Evolutionary conservation across 805 yeast species (phyloP).

Genomic region (Teunomyces stri): DNA sequence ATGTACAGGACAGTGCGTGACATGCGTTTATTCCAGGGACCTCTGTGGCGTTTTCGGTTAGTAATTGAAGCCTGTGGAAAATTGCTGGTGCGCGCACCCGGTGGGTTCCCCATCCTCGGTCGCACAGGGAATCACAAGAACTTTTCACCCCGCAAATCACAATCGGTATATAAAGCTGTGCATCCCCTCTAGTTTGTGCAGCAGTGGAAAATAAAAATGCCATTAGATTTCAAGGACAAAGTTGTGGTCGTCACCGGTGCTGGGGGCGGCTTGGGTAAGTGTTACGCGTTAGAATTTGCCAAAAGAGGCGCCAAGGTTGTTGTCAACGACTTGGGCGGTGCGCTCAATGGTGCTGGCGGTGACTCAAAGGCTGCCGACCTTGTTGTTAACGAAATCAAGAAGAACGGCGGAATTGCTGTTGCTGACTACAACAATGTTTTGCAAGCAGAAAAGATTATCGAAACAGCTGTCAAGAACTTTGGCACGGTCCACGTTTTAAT

Average conservation of each 20-base stretch:
- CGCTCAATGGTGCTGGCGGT: slow-evolving; percentile 70
- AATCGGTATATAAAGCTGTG: background rate
- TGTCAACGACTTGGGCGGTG: slow-evolving; percentile 90
- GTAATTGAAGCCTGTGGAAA: background rate
- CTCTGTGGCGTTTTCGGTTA: background rate
- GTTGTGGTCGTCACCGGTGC: slow-evolving; percentile 96
- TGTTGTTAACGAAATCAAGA: slow-evolving; percentile 81
- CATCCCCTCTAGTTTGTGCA: background rate
- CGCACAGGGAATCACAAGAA: slow-evolving; percentile 3
- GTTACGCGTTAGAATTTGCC: slow-evolving; percentile 85
- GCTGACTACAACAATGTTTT: slow-evolving; percentile 91
- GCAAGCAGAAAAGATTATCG: slow-evolving; percentile 79
- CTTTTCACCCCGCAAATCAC: slow-evolving; percentile 3
- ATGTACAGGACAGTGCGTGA: too few species aligned
- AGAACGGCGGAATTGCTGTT: slow-evolving; percentile 80
- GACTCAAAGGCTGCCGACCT: slow-evolving; percentile 82
- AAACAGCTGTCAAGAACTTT: slow-evolving; percentile 80
- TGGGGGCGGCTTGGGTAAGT: slow-evolving; percentile 94
- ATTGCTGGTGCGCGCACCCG: background rate
- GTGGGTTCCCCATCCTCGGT: slow-evolving; percentile 1
- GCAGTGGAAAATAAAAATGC: slow-evolving; percentile 1
- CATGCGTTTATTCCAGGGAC: too few species aligned
- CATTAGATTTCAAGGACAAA: slow-evolving; percentile 62
- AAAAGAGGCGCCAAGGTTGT: slow-evolving; percentile 92
- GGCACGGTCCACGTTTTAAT: slow-evolving; percentile 87